phyloP scores from a whole-genome alignment of 176 grass and related monocot genomes.

The Saccharum officinarum region DNA sequence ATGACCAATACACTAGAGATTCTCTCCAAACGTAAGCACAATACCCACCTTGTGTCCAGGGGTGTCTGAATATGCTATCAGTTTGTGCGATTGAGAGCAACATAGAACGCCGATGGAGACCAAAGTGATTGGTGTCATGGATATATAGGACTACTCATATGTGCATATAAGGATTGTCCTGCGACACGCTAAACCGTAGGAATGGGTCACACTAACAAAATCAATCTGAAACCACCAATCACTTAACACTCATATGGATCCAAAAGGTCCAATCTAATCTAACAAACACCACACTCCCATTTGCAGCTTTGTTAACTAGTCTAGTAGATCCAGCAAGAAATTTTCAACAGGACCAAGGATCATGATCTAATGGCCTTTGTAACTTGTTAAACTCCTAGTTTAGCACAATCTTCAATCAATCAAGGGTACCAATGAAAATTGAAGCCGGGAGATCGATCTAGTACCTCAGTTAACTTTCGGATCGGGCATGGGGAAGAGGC shows the following conservation, averaged over 20 bases:
- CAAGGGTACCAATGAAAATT: not conserved
- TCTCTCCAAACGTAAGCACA: not conserved
- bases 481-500: slow-evolving; percentile 90
- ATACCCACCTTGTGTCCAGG: not conserved
- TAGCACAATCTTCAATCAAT: not conserved
- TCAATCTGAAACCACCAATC: not conserved
- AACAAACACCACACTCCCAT: not conserved
- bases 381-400: not conserved
- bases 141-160: not conserved
- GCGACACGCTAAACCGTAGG: not conserved
- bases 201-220: not conserved
- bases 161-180: not conserved
- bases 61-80: not conserved
- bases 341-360: slow-evolving; percentile 10
- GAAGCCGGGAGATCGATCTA: slow-evolving; percentile 6
- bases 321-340: slow-evolving; percentile 23
- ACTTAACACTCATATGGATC: not conserved
- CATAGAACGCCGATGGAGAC: not conserved
- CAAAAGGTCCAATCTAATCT: not conserved
- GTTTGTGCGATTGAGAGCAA: not conserved
- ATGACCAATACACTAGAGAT: not conserved
- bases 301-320: not conserved
- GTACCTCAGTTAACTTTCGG: slow-evolving; percentile 76
- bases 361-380: not conserved
- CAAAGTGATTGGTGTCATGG: not conserved